These are phyloP conservation scores for Panellus pusillus DNA, from an alignment of 768 basidiomycete species.

Conservation along the genomic window DNA sequence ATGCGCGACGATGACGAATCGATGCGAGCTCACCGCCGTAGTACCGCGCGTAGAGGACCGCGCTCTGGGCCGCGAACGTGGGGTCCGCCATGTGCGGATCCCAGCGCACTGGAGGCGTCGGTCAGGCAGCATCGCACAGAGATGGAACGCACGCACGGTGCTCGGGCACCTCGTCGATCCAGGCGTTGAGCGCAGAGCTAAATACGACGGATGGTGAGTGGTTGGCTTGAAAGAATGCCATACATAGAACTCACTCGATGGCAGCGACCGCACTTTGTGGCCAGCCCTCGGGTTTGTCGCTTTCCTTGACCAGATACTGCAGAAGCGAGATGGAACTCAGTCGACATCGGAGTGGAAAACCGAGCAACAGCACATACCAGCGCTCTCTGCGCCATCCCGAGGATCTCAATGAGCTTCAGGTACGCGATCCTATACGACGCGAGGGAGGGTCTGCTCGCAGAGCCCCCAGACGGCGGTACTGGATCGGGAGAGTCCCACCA, in stretches of 20 bases:
- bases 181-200: slow-evolving; percentile 54
- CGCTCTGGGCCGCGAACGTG: too few species aligned
- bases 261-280: slow-evolving; percentile 54
- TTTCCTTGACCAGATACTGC: slow-evolving; percentile 59
- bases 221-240: background rate
- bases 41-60: too few species aligned
- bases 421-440: slow-evolving; percentile 50
- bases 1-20: too few species aligned
- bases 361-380: too few species aligned
- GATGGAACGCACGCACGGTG: slow-evolving; percentile 38
- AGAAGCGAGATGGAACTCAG: background rate
- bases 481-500: slow-evolving; percentile 44
- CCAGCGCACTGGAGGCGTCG: too few species aligned
- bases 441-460: slow-evolving; percentile 44
- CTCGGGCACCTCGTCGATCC: slow-evolving; percentile 60
- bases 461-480: slow-evolving; percentile 58
- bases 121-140: slow-evolving; percentile 9
- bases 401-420: slow-evolving; percentile 59
- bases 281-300: slow-evolving; percentile 38
- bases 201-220: background rate
- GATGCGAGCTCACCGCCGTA: too few species aligned
- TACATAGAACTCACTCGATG: slow-evolving; percentile 30
- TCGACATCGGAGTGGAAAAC: too few species aligned
- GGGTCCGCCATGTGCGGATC: too few species aligned
- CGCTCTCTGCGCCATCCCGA: slow-evolving; percentile 59